Conservation (phyloP, 805 yeast genomes). For the Cyberlindnera euphorbiiphila region DNA sequence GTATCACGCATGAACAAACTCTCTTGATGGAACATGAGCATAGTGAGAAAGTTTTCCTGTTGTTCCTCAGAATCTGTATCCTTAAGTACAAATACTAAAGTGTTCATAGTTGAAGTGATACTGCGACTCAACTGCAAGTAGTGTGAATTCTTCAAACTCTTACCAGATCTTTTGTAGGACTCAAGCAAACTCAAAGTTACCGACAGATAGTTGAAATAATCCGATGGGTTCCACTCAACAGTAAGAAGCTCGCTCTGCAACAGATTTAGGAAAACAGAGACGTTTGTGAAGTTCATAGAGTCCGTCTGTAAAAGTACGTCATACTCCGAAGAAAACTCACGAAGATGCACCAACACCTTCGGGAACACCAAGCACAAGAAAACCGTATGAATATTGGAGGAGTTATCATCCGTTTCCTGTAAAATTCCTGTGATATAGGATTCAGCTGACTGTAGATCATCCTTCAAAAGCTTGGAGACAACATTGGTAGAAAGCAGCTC, state of each 20-base stretch:
- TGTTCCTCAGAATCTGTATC: constrained; percentile 20
- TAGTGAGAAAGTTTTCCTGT: constrained; percentile 29
- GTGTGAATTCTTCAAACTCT: constrained; percentile 15
- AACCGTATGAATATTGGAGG: constrained; percentile 16
- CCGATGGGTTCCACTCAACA: constrained; percentile 26
- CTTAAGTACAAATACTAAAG: constrained; percentile 20
- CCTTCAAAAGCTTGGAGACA: constrained; percentile 29
- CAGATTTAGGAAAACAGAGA: constrained; percentile 20
- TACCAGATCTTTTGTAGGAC: constrained; percentile 19
- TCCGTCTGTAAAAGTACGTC: constrained; percentile 17
- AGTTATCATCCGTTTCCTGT: constrained; percentile 12
- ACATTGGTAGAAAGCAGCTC: constrained; percentile 35
- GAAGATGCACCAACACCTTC: constrained; percentile 28
- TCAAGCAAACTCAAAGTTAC: constrained; percentile 23
- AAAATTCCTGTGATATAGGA: constrained; percentile 18
- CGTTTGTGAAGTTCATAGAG: constrained; percentile 20
- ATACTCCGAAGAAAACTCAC: constrained; percentile 28
- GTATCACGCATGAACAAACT: constrained; percentile 28
- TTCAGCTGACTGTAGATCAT: constrained; percentile 22
- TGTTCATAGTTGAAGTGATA: constrained; percentile 17
- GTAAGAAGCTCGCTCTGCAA: constrained; percentile 21
- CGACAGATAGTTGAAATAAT: constrained; percentile 26
- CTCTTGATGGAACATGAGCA: constrained; percentile 31
- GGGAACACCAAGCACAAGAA: constrained; percentile 29
- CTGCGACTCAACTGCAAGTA: constrained; percentile 19